Conservation (phyloP, 148 eudicot genomes). For the Rhododendron ferrugineum region DNA sequence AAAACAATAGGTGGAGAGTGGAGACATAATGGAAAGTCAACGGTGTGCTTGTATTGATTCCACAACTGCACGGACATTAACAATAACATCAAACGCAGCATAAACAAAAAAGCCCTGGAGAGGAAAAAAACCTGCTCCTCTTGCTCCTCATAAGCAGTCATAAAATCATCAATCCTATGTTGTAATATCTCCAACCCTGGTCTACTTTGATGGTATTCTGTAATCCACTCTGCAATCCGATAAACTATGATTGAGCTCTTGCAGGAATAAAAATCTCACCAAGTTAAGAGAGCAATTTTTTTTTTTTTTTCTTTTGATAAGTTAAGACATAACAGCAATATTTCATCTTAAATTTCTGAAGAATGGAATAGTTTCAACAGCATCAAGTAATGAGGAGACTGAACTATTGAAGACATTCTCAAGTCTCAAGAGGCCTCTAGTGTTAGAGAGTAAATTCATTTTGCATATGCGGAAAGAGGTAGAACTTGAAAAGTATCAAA, state of each 20-base stretch:
- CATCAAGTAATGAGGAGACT: not conserved
- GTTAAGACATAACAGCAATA: no score
- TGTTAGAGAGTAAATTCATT: not conserved
- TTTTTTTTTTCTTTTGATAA: not conserved
- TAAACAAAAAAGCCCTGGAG: not conserved
- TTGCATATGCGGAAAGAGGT: not conserved
- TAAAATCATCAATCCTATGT: slow-evolving; percentile 71
- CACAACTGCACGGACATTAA: not conserved
- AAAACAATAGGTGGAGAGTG: not conserved
- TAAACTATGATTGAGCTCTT: not conserved
- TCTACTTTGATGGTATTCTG: slow-evolving; percentile 55
- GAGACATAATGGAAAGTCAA: not conserved
- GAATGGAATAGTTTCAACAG: not conserved
- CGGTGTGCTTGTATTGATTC: not conserved
- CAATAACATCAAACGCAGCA: not conserved
- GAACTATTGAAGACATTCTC: not conserved
- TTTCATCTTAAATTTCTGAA: not conserved
- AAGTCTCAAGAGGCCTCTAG: not conserved
- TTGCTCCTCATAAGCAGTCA: slow-evolving; percentile 53
- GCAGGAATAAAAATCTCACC: not conserved
- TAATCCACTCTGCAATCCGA: slow-evolving; percentile 62
- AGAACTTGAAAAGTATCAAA: not conserved
- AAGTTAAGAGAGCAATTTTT: not conserved
- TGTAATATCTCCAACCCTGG: slow-evolving; percentile 74
- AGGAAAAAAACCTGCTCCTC: slow-evolving; percentile 59